Conservation (phyloP, 345 rosid species). For the Citrus mangshanensis region DNA sequence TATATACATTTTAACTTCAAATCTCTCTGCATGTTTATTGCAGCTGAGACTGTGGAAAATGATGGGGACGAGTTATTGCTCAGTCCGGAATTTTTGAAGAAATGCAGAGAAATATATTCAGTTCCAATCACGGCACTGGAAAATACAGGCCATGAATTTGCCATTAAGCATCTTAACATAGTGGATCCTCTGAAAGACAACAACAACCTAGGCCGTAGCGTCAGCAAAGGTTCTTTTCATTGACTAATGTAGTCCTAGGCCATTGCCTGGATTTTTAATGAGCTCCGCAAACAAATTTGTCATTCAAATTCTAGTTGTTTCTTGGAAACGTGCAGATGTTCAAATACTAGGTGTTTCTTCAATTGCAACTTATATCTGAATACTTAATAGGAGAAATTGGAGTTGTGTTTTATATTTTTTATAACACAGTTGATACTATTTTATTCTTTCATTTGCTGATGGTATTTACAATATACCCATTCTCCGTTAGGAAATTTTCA, state of each 20-base stretch:
- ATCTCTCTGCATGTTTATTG: slow-evolving; percentile 12
- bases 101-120: slow-evolving; percentile 45
- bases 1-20: not conserved
- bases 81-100: slow-evolving; percentile 50
- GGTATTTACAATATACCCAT: not conserved
- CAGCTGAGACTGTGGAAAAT: slow-evolving; percentile 35
- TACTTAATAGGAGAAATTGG: not conserved
- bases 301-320: not conserved
- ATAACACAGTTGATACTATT: too few species aligned
- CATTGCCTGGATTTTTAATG: not conserved
- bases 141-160: slow-evolving; percentile 39
- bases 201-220: slow-evolving; percentile 93
- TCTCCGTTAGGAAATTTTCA: slow-evolving; percentile 56
- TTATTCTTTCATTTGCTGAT: not conserved
- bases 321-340: not conserved
- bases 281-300: not conserved
- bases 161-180: slow-evolving; percentile 64
- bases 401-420: not conserved
- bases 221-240: slow-evolving; percentile 52
- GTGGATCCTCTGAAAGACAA: slow-evolving; percentile 76
- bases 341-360: not conserved
- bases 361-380: not conserved
- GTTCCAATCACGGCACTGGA: slow-evolving; percentile 39
- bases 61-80: slow-evolving; percentile 46
- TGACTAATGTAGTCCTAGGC: slow-evolving; percentile 1